Conservation (phyloP, 163 green algal species). For the Prototheca cutis region DNA sequence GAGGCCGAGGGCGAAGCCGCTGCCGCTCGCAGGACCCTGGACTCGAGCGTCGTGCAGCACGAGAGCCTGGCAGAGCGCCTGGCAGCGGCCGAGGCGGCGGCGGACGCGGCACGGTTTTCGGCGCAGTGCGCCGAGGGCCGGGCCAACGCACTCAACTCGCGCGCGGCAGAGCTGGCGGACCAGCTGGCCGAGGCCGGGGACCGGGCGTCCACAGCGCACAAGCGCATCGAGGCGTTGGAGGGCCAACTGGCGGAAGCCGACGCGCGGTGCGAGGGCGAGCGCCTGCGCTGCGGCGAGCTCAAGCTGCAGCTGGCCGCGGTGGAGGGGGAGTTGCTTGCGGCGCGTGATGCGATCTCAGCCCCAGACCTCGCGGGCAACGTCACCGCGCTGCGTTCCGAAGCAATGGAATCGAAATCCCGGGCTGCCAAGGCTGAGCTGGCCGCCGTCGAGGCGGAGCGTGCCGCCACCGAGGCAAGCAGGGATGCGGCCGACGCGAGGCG, state of each 20-base stretch:
- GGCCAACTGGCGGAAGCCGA: neutral
- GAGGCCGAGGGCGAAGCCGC: neutral
- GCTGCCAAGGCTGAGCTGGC: too few relatives aligned
- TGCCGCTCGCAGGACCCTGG: neutral
- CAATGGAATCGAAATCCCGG: too few relatives aligned
- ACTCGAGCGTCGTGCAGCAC: neutral
- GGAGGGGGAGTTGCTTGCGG: conserved; percentile 1
- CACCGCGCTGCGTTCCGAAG: too few relatives aligned
- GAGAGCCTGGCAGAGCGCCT: neutral
- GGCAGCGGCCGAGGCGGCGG: neutral
- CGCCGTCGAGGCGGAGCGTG: too few relatives aligned
- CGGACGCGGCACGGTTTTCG: neutral
- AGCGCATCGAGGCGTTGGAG: neutral
- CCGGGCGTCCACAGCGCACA: too few relatives aligned
- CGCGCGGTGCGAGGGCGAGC: neutral
- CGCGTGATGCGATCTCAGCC: too few relatives aligned
- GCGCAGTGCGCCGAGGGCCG: neutral
- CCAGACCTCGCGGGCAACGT: too few relatives aligned
- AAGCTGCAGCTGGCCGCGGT: neutral
- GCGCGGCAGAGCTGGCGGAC: neutral
- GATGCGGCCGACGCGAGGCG: neutral
- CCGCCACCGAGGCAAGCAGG: too few relatives aligned
- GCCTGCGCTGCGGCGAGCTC: neutral
- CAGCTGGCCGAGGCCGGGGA: too few relatives aligned
- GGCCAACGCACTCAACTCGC: neutral